phyloP scores from a whole-genome alignment of 495 filamentous ascomycete species.

The Tuber borchii region DNA sequence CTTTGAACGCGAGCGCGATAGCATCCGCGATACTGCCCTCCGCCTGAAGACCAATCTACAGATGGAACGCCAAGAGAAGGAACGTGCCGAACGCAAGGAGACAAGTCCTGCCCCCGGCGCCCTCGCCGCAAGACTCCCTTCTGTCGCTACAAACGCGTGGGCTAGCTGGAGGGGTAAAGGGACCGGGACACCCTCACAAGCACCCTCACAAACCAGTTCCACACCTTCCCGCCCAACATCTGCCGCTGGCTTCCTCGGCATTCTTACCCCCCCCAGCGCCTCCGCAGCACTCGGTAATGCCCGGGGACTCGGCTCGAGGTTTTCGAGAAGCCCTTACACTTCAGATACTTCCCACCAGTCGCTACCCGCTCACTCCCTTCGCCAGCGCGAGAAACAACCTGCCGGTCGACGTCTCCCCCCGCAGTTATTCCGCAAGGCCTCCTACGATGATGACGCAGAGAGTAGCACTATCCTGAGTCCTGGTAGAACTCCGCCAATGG shows the following conservation, averaged over 20 bases:
- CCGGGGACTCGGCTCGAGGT: constrained; percentile 33
- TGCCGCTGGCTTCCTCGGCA: constrained; percentile 34
- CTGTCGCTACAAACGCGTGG: constrained; percentile 28
- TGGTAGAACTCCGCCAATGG: constrained; percentile 27
- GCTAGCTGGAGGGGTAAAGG: constrained; percentile 28
- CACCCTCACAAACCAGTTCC: constrained; percentile 25
- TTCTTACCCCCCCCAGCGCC: constrained; percentile 32
- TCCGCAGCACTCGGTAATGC: constrained; percentile 18
- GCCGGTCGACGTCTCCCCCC: constrained; percentile 7
- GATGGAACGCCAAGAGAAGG: constrained; percentile 94
- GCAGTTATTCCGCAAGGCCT: constrained; percentile 23
- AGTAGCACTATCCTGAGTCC: background rate
- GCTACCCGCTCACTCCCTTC: background rate
- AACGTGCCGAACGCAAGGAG: constrained; percentile 46
- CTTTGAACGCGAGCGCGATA: constrained; percentile 57
- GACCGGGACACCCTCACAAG: constrained; percentile 12
- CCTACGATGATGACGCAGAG: constrained; percentile 40
- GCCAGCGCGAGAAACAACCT: background rate
- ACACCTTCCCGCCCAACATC: constrained; percentile 30
- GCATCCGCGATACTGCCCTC: constrained; percentile 82
- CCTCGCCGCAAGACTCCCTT: constrained; percentile 31
- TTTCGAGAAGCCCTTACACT: constrained; percentile 15
- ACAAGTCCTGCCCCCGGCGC: constrained; percentile 17
- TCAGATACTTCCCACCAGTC: constrained; percentile 1
- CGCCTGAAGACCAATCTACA: constrained; percentile 87